These are phyloP conservation scores for Penicillium paxilli DNA, from an alignment of 495 filamentous ascomycete species.

Conservation along the genomic window DNA sequence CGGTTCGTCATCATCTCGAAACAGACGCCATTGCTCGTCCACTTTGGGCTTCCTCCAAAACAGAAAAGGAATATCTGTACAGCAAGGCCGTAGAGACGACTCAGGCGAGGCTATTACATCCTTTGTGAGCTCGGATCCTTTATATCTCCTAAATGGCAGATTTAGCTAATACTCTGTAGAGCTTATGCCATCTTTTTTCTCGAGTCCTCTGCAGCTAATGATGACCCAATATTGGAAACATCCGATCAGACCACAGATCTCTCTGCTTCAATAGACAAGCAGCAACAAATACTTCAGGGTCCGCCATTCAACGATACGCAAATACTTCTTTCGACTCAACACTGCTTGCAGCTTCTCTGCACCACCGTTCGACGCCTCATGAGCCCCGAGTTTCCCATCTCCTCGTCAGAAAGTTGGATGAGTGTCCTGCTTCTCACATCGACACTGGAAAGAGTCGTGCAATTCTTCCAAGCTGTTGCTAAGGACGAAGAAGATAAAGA, in stretches of 20 bases:
- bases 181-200: conserved; percentile 32
- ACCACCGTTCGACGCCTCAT: conserved; percentile 27
- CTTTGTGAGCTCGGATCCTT: no score
- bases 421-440: conserved; percentile 30
- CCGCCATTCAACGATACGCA: conserved; percentile 27
- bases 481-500: conserved; percentile 16
- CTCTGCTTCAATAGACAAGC: conserved; percentile 6
- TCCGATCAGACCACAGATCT: conserved; percentile 1
- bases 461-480: conserved; percentile 25
- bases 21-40: conserved; percentile 16
- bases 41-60: conserved; percentile 27
- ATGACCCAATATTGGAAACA: background rate
- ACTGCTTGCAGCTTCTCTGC: conserved; percentile 30
- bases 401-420: conserved; percentile 29
- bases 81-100: conserved; percentile 25
- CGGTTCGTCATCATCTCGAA: conserved; percentile 26
- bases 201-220: conserved; percentile 20
- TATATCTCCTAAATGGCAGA: no score
- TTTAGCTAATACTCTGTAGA: conserved; percentile 11
- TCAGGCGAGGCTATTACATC: conserved; percentile 23
- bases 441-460: conserved; percentile 25
- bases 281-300: conserved; percentile 27
- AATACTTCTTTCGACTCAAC: conserved; percentile 27
- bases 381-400: conserved; percentile 25
- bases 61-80: conserved; percentile 28